phyloP scores from a whole-genome alignment of 176 grass and related monocot species.

The Triticum aestivum region DNA sequence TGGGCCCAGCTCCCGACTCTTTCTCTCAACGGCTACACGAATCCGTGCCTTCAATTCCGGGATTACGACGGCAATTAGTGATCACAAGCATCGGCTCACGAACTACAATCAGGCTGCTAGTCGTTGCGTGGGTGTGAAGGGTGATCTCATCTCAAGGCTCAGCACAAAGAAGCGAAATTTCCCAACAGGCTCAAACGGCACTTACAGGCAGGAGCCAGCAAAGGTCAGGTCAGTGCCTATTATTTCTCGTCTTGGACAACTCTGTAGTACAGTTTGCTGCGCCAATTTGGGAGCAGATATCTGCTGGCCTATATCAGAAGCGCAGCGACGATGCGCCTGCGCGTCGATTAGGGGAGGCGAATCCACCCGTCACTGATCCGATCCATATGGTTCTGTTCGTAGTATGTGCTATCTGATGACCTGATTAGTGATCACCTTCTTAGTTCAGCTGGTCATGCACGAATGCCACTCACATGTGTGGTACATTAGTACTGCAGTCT shows the following conservation, averaged over 20 bases:
- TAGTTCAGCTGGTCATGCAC: not conserved
- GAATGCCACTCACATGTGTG: not conserved
- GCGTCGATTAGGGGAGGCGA: not conserved
- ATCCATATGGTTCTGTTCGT: not conserved
- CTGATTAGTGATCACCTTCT: too few relatives aligned
- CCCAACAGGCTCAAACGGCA: not conserved
- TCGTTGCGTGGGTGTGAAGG: not conserved
- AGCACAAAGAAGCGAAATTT: not conserved
- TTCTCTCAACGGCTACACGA: not conserved
- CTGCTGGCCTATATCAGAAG: not conserved
- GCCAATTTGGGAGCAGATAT: not conserved
- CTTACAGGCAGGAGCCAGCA: not conserved
- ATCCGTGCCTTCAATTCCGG: not conserved
- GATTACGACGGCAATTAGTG: not conserved
- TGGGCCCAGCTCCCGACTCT: not conserved
- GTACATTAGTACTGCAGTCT: not conserved
- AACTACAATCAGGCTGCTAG: not conserved
- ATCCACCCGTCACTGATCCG: not conserved
- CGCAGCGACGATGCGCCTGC: not conserved
- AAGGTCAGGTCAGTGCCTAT: slow-evolving; percentile 1
- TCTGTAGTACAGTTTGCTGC: not conserved
- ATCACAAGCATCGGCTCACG: not conserved
- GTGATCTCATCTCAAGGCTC: not conserved
- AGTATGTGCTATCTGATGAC: not conserved
- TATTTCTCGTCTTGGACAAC: not conserved